Evolutionary conservation across 768 basidiomycete species (phyloP).

Genomic region (Obba rivulosa): DNA sequence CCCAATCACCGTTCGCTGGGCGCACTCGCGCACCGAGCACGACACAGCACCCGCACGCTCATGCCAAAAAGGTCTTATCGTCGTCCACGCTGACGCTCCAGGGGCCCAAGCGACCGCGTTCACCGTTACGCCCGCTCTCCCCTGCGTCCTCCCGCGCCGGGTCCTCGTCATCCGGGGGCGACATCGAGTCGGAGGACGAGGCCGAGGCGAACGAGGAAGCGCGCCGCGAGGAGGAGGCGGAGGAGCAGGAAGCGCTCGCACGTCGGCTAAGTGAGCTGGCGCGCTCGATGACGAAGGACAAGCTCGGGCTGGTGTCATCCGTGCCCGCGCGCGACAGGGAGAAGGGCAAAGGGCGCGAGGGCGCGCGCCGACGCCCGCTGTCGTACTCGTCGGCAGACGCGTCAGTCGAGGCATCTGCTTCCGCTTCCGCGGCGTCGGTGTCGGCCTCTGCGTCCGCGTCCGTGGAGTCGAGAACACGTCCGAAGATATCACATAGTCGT

Average conservation of each 20-base stretch:
- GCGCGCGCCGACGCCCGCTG: background rate
- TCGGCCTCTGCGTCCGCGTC: conserved; percentile 6
- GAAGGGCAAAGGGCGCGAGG: conserved; percentile 3
- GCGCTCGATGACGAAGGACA: conserved; percentile 67
- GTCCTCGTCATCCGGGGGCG: conserved; percentile 6
- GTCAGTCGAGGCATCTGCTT: conserved; percentile 9
- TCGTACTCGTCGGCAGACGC: conserved; percentile 4
- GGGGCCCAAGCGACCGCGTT: conserved; percentile 34
- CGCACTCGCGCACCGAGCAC: background rate
- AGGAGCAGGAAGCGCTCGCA: conserved; percentile 63
- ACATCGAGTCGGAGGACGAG: conserved; percentile 30
- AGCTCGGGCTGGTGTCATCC: conserved; percentile 59
- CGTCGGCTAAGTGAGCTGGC: conserved; percentile 66
- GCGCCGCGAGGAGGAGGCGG: conserved; percentile 62
- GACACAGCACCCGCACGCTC: background rate
- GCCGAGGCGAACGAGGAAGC: conserved; percentile 53
- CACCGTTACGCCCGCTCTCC: conserved; percentile 38
- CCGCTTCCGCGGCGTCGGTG: conserved; percentile 11
- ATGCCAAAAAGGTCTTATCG: conserved; percentile 49
- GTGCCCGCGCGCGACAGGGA: conserved; percentile 3
- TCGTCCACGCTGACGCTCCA: conserved; percentile 74
- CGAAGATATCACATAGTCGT: conserved; percentile 46
- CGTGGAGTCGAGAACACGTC: conserved; percentile 19
- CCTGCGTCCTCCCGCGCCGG: conserved; percentile 36
- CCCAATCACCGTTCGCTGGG: conserved; percentile 4